These are phyloP conservation scores for Huntiella abstrusa DNA, from an alignment of 2,329 filamentous ascomycete genomes.

Conservation along the genomic window DNA sequence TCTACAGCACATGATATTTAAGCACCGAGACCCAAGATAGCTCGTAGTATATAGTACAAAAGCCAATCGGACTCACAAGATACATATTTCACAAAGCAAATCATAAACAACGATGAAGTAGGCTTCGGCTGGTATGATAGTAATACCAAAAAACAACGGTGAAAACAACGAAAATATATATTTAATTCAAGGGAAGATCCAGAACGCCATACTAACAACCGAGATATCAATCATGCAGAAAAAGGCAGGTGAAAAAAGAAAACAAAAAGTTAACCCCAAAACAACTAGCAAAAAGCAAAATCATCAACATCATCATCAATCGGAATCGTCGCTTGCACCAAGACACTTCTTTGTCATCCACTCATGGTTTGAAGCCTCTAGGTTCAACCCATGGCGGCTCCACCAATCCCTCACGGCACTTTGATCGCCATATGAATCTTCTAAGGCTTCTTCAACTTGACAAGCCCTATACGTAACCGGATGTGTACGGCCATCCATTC, in stretches of 20 bases:
- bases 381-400: conserved; percentile 64
- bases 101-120: neutral
- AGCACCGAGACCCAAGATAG: too few species aligned
- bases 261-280: neutral
- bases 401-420: conserved; percentile 68
- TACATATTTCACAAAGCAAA: too few species aligned
- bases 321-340: conserved; percentile 17
- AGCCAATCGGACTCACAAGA: too few species aligned
- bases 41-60: too few species aligned
- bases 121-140: too few species aligned
- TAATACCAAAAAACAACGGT: too few species aligned
- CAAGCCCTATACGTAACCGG: conserved; percentile 85
- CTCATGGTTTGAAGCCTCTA: conserved; percentile 66
- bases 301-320: too few species aligned
- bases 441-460: conserved; percentile 85
- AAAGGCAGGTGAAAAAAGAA: neutral
- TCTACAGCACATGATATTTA: too few species aligned
- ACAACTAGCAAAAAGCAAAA: neutral
- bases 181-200: neutral
- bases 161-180: neutral
- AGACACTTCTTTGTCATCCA: conserved; percentile 74
- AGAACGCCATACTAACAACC: neutral
- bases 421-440: conserved; percentile 64
- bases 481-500: conserved; percentile 36
- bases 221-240: neutral